Evolutionary conservation across 1,284 basidiomycete genomes (phyloP), one percentile per base, ranked within the genome.

Genomic region (Cutaneotrichosporon cavernicola): DNA sequence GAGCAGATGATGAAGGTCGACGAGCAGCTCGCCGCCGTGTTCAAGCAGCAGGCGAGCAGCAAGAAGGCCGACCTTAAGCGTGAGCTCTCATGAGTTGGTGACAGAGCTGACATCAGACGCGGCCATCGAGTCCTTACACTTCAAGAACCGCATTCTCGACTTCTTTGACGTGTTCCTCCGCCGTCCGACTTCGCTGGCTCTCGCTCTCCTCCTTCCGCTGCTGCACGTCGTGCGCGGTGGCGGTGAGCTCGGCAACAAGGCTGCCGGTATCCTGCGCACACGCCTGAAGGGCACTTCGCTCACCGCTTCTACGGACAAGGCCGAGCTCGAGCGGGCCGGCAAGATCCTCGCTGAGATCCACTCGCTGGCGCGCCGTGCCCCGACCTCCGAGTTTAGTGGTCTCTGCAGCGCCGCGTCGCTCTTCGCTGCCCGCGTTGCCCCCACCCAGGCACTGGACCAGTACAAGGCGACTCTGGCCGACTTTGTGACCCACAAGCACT

Each of bases 1-100:
- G 95, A 98, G 53, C 92, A 97, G 81, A 99, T 98, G 96, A 88
- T 97, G 84, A 89, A 90, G 56, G 86, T 98, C 51, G 96, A 99
- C 75, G 91, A 92, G 66, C 91, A 97, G 75, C 86, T 99, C 7
- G 91, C 92, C 6, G 87, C 90, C 64, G 89, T 95, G 46, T 97
- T 99, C 86, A 86, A 86, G 68, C 76, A 81, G 55, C 63, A 66
- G 14, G 68, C 86, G 65, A 87, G 85, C 72, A 73, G 74, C 63
- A 72, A 55, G 26, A 52, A 56, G 49, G 67, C 62, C 38, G 73
- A 75, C 62, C 73, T 62, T n/a, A 55, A 58, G 52, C 60, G 56
- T 60, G 60, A 59, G 52, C 49, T 6, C 8, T 26, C 26, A 26
- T 26, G 26, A 26, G 1, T 26, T 26, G 13, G n/a, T 22, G 10